Evolutionary conservation across 768 basidiomycete genomes (phyloP).

Genomic region (Tulasnella calospora): DNA sequence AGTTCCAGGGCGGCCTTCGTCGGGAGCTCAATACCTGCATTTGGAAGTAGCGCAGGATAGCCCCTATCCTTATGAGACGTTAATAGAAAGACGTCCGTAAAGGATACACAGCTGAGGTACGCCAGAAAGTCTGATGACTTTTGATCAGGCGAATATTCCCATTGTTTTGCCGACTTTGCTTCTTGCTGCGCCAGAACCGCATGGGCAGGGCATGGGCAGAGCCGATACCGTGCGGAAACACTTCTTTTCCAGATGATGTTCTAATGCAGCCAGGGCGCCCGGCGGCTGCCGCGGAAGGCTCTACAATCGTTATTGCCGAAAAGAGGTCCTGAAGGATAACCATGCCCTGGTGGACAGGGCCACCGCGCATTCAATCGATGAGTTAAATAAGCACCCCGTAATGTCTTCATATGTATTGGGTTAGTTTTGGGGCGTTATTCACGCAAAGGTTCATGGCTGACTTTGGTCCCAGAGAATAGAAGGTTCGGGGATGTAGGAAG

Average conservation of each 20-base stretch:
- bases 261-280: background rate
- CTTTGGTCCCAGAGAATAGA: background rate
- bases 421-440: no score
- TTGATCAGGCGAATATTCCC: background rate
- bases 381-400: background rate
- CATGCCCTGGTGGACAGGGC: background rate
- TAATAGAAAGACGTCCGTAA: background rate
- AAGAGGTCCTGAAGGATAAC: background rate
- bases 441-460: no score
- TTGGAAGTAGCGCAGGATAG: background rate
- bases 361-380: background rate
- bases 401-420: background rate
- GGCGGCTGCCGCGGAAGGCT: background rate
- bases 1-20: background rate
- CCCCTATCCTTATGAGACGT: background rate
- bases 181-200: background rate
- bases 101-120: background rate
- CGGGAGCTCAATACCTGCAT: background rate
- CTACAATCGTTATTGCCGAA: background rate
- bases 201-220: background rate
- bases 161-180: background rate
- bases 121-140: background rate
- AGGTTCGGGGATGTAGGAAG: background rate
- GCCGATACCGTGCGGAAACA: background rate
- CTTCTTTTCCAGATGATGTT: background rate